Evolutionary conservation across 768 basidiomycete genomes (phyloP).

Genomic region (Pleurotus citrinopileatus): DNA sequence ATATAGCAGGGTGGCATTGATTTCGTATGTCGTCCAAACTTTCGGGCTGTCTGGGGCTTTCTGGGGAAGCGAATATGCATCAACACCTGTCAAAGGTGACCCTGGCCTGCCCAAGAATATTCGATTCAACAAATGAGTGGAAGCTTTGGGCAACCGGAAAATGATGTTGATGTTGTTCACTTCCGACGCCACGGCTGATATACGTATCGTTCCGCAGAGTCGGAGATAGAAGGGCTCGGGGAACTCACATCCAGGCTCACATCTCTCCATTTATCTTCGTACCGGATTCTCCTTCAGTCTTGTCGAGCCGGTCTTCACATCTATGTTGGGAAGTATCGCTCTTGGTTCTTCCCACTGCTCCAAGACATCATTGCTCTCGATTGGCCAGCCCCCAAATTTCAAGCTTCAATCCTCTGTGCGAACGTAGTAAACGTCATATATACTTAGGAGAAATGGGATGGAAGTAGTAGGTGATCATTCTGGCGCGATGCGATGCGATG

Average conservation of each 20-base stretch:
- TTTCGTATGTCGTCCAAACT: neutral
- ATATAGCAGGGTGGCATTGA: neutral
- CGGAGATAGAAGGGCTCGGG: neutral
- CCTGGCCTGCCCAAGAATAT: neutral
- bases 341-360: neutral
- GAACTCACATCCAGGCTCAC: too few species aligned
- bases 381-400: too few species aligned
- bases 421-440: too few species aligned
- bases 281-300: neutral
- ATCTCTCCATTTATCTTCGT: too few species aligned
- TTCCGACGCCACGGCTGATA: neutral
- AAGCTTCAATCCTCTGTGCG: too few species aligned
- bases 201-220: neutral
- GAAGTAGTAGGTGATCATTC: too few species aligned
- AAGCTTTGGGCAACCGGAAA: neutral
- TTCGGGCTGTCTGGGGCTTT: neutral
- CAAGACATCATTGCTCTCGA: too few species aligned
- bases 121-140: neutral
- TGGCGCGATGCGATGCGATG: neutral
- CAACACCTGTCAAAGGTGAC: neutral
- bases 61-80: neutral
- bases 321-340: neutral
- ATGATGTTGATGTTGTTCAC: neutral
- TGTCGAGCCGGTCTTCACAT: neutral
- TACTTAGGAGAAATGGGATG: too few species aligned